A percentile compares a stretch with the other conserved stretches of the same genome.
Evolutionary conservation across 306 rosid genomes (phyloP).

Genomic region (Sindora glabra): DNA sequence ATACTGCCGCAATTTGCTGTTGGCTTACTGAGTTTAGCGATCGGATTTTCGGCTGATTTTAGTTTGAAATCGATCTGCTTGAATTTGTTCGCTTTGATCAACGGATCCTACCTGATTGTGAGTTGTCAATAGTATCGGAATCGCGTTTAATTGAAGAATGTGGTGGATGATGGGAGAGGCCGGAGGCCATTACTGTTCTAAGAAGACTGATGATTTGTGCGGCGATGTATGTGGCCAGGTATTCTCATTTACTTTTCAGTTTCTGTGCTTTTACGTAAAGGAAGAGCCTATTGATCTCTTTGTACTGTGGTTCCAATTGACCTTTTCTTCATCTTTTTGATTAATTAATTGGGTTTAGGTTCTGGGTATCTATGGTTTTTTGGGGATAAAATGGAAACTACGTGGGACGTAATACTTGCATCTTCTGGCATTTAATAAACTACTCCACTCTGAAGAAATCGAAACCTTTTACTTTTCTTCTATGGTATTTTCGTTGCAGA

Average conservation of each 20-base stretch:
- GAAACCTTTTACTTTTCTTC: no score
- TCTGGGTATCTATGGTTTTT: no score
- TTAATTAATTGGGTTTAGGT: no score
- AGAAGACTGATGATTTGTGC: constrained; percentile 66
- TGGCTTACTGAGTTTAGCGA: not conserved
- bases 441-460: no score
- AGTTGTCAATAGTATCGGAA: not conserved
- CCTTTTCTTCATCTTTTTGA: no score
- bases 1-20: not conserved
- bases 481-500: no score
- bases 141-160: constrained; percentile 22
- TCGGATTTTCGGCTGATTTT: not conserved
- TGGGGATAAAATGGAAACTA: no score
- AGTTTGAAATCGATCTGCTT: not conserved
- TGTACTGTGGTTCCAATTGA: no score
- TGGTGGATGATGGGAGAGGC: constrained; percentile 71
- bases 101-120: not conserved
- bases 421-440: no score
- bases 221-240: constrained; percentile 81
- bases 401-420: no score
- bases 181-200: constrained; percentile 61
- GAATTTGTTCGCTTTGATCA: not conserved
- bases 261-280: not conserved
- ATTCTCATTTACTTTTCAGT: not conserved
- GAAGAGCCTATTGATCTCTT: no score